Evolutionary conservation across 495 filamentous ascomycete genomes (phyloP).

Genomic region (Hypomontagnella monticulosa): DNA sequence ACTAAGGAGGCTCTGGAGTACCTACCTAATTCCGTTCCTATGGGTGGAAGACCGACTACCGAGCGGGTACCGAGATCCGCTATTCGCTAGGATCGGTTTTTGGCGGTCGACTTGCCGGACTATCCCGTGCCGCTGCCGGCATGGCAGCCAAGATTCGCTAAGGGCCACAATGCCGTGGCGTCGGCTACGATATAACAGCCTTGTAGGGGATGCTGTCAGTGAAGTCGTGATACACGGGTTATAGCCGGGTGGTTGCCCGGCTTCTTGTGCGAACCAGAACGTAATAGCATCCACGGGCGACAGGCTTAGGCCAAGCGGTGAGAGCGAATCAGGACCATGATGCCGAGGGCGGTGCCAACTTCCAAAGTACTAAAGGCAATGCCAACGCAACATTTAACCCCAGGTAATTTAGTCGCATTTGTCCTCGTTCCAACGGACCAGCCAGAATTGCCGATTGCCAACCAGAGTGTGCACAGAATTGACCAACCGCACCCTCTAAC

Average conservation of each 20-base stretch:
- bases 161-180: neutral
- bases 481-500: neutral
- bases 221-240: too few species aligned
- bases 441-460: neutral
- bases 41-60: constrained; percentile 29
- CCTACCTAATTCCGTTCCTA: constrained; percentile 19
- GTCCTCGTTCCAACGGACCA: neutral
- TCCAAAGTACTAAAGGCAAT: neutral
- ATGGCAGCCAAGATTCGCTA: neutral
- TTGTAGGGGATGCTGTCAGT: too few species aligned
- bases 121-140: constrained; percentile 14
- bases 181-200: constrained; percentile 4
- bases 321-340: neutral
- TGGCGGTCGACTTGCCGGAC: constrained; percentile 2
- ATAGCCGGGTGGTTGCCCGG: neutral
- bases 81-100: constrained; percentile 1
- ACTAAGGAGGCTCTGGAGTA: constrained; percentile 30
- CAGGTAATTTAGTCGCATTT: neutral
- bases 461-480: neutral
- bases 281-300: neutral
- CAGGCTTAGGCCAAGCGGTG: constrained; percentile 10
- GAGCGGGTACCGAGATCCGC: constrained; percentile 39
- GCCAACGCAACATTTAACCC: constrained; percentile 1
- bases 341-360: too few species aligned
- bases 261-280: neutral